Evolutionary conservation across 1,284 basidiomycete genomes (phyloP), one percentile per base, ranked within the genome.

Genomic region (Rhodotorula mucilaginosa): DNA sequence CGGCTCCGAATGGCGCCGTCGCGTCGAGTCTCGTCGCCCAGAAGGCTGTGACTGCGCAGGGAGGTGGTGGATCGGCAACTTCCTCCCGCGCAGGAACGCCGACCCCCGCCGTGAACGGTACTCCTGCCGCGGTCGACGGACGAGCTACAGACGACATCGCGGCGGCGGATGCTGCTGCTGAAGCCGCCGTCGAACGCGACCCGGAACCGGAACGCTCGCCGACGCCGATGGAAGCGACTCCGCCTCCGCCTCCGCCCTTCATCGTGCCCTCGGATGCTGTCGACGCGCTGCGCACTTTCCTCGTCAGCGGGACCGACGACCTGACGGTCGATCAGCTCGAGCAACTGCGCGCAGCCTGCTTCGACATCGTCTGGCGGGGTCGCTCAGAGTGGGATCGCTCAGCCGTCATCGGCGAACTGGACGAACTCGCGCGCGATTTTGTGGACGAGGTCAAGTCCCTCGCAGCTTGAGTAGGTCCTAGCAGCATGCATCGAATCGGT

Each of bases 311-410:
- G 59, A 95, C 92, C 1, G 80, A 76, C 2, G 78, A 78, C 1
- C 82, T 94, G 58, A 90, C 84, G 34, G 85, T 98, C 59, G 96
- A 99, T 79, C 89, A 97, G 80, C 86, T 99, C 4, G 95, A 98
- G 79, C 93, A 97, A 80, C 84, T 98, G 10, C 88, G 97, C 5
- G 94, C 96, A 7, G 88, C 87, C 1, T 90, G 88, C 75, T 87
- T 94, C 58, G 88, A 89, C 64, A 84, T 84, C 48, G 85, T 98
- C 26, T 98, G 95, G 93, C 84, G 87, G 26, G 87, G 88, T 74
- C 84, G 94, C 23, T 82, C 83, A 26, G 88, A 90, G 26, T 99
- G 97, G 95, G 86, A 97, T 79, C 85, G 95, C 60, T 85, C 61
- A 46, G 54, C 47, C 47, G 63, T 72, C 48, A 39, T 79, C 10